Conservation (phyloP, 2,329 filamentous ascomycete species). For the Apiospora saccharicola region DNA sequence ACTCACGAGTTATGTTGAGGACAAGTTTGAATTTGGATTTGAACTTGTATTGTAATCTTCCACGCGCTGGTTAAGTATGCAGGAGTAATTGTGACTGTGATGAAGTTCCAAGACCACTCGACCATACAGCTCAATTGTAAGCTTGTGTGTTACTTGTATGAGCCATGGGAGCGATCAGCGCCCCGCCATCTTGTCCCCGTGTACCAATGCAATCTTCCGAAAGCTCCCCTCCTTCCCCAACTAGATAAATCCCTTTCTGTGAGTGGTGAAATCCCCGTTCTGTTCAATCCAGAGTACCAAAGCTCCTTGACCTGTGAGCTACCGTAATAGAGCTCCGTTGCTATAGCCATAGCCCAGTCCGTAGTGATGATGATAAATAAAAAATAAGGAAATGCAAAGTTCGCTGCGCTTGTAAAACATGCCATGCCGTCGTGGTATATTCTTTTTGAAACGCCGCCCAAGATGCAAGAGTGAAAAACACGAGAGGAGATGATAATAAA, state of each 20-base stretch:
- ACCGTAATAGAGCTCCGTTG: neutral
- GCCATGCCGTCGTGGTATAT: slow-evolving; percentile 24
- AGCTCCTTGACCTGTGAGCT: slow-evolving; percentile 7
- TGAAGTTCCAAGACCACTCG: slow-evolving; percentile 19
- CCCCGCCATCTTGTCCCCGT: neutral
- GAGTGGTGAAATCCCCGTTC: slow-evolving; percentile 19
- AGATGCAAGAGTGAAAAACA: slow-evolving; percentile 44
- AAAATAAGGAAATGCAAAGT: slow-evolving; percentile 20
- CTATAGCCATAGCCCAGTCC: slow-evolving; percentile 12
- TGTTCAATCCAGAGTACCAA: slow-evolving; percentile 19
- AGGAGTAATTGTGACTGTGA: neutral
- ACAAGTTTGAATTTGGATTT: neutral
- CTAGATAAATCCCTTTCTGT: slow-evolving; percentile 4
- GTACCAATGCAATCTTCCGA: neutral
- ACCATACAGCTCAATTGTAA: neutral
- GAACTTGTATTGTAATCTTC: neutral
- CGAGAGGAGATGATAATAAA: slow-evolving; percentile 28
- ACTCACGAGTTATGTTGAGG: neutral
- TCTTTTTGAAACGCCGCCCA: slow-evolving; percentile 40
- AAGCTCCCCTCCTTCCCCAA: neutral
- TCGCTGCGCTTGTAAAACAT: slow-evolving; percentile 22
- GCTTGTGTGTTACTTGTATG: neutral
- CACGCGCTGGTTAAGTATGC: neutral
- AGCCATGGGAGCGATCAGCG: slow-evolving; percentile 20
- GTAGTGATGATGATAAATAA: slow-evolving; percentile 8